phyloP scores from a whole-genome alignment of 2,329 filamentous ascomycete species.

The Botrytis aclada region DNA sequence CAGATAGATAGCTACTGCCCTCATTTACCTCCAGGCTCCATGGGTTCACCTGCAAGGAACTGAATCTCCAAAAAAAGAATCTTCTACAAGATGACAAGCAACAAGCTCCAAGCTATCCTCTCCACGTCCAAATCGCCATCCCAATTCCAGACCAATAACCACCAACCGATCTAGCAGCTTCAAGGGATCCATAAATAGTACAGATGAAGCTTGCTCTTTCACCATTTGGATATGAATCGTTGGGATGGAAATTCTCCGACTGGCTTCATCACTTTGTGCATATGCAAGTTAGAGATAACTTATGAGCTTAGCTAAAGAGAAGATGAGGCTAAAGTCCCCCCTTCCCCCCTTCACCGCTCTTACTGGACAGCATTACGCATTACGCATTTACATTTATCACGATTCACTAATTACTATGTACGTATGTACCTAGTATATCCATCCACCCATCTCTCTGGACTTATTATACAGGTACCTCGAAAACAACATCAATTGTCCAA shows the following conservation, averaged over 20 bases:
- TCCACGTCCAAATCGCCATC: neutral
- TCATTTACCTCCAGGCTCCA: neutral
- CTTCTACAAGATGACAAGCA: neutral
- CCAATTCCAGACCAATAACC: neutral
- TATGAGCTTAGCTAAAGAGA: neutral
- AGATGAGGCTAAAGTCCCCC: conserved; percentile 26
- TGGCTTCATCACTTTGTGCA: conserved; percentile 24
- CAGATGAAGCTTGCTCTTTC: neutral
- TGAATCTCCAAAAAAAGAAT: neutral
- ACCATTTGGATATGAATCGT: conserved; percentile 22
- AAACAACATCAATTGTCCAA: neutral
- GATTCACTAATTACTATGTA: neutral
- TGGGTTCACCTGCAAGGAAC: conserved; percentile 10
- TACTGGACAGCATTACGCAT: conserved; percentile 8
- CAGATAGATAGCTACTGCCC: neutral
- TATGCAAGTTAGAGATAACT: conserved; percentile 15
- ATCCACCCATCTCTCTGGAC: neutral
- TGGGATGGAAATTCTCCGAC: conserved; percentile 31
- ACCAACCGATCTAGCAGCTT: neutral
- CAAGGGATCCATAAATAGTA: neutral
- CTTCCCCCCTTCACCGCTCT: conserved; percentile 24
- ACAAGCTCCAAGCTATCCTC: too few species aligned
- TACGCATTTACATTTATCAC: neutral
- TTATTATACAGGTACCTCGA: neutral
- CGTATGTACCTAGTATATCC: neutral